Evolutionary conservation across 306 rosid species (phyloP).

Genomic region (Macrotyloma uniflorum): DNA sequence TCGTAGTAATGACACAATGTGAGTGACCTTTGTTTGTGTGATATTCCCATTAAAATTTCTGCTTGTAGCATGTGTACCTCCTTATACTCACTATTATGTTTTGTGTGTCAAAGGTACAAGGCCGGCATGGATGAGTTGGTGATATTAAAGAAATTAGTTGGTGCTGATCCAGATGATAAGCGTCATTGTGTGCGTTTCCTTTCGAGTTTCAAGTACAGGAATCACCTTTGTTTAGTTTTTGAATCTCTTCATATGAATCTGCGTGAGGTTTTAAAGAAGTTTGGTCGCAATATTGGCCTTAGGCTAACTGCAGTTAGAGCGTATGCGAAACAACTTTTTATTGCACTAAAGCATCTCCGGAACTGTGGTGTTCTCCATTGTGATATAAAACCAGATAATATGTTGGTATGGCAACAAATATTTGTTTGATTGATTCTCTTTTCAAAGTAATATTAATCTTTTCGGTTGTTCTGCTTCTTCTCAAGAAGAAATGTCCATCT

Average conservation of each 20-base stretch:
- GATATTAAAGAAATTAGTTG: slow-evolving; percentile 90
- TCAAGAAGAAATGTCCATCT: not conserved
- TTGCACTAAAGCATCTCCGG: slow-evolving; percentile 93
- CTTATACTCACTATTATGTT: slow-evolving; percentile 13
- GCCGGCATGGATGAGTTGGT: slow-evolving; percentile 94
- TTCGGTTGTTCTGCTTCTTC: not conserved
- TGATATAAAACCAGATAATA: slow-evolving; percentile 98
- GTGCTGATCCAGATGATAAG: slow-evolving; percentile 97
- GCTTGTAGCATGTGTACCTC: not conserved
- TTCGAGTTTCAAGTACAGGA: slow-evolving; percentile 94
- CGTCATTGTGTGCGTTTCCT: slow-evolving; percentile 99
- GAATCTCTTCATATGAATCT: slow-evolving; percentile 99
- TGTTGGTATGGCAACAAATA: slow-evolving; percentile 66
- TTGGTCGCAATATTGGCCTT: slow-evolving; percentile 99
- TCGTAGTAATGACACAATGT: slow-evolving; percentile 98
- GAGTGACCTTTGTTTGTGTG: slow-evolving; percentile 36
- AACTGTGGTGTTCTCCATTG: slow-evolving; percentile 99
- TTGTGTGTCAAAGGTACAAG: slow-evolving; percentile 78
- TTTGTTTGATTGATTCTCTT: not conserved
- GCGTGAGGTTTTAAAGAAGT: slow-evolving; percentile 98
- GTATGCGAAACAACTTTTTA: slow-evolving; percentile 93
- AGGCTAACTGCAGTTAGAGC: slow-evolving; percentile 92
- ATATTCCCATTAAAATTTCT: not conserved
- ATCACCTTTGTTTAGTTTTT: slow-evolving; percentile 99
- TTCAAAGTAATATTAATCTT: not conserved